Base-by-base conservation (phyloP, 164 flowering plant genomes). In the Tetracentron sinense region DNA sequence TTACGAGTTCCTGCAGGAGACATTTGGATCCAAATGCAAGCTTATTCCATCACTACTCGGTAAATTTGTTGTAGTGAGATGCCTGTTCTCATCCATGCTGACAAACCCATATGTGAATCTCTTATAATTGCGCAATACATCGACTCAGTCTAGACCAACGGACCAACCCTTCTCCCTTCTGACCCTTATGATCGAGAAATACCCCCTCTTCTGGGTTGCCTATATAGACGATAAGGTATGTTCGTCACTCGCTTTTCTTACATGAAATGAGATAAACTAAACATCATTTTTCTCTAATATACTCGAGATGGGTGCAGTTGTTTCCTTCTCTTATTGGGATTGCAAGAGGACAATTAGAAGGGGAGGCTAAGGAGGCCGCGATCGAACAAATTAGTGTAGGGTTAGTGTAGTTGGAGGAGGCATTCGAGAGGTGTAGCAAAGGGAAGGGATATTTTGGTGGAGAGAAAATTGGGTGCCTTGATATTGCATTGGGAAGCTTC, bases 141-240 rank as follows among this genome's bases (percentile, higher is more conserved):
- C 31, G 56, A 53, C n/a, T 31, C 26, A n/a, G 19, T 53, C 31
- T 53, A 47, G 60, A 33, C 26, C 28, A 20, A 26, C 2, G 60
- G 66, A 22, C 66, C 66, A 8, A 20, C 66, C 4, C 53, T 63
- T 50, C 58, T 63, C 16, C 66, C 66, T 33, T 28, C 46, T 14
- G 66, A 52, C n/a, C 58, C 66, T 11, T 52, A 52, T 50, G 66
- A 52, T 16, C 66, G 66, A 8, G 66, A 58, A 29, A 31, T 23
- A 0, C 58, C 66, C n/a, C 4, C 66, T 58, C 49, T 63, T 63
- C 66, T 63, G 58, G 66, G 66, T 58, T 63, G 50, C 66, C 33
- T 63, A 63, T 35, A 26, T 63, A 20, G 66, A 63, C 21, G 66
- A 63, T 2, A 63, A 63, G 66, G 66, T 63, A 31, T 42, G 12